Base-by-base conservation (phyloP, 768 basidiomycete species). In the Lactarius sp. region DNA sequence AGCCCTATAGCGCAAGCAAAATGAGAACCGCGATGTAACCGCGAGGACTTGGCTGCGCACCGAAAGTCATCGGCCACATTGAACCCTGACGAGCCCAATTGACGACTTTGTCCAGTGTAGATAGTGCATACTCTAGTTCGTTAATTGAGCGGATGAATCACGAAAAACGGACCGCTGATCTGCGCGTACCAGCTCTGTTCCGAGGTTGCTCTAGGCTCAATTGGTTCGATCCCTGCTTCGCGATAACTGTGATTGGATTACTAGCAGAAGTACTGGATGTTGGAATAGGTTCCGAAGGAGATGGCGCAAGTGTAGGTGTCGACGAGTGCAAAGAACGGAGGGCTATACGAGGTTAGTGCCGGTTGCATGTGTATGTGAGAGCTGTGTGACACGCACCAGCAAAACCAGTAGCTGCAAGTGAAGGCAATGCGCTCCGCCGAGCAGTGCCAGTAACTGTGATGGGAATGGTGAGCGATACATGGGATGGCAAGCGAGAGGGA, bases 21-120 rank as follows among this genome's bases (percentile, higher is more conserved):
- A 62, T 54, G 44, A 66, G 37, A 50, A 27, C 46, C 2, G 52
- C 22, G 31, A 20, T 4, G 41, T 4, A 12, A 20, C 22, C 3
- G 49, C n/a, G 44, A 59, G 50, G 22, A 46, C 1, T 14, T 27
- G 62, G 31, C n/a, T 33, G 69, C 76, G 55, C 68, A 79, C 89
- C 93, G 75, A 91, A 95, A 55, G 95, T 98, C 95, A 98, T 98
- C 10, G 97, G 97, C 97, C 97, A 98, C 86, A 98, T 96, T 46
- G 94, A 96, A 62, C 96, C 88, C 77, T 98, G 96, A 59, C 95
- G 80, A 9, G 89, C 96, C 97, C 97, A 98, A 75, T 98, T 98
- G 70, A 88, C 88, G 18, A 98, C 81, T 77, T 98, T 98, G 80
- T 99, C 97, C 59, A 97, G 77, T 0, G 94, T 96, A 1, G 95